Conservation (phyloP, 2,329 filamentous ascomycete genomes). For the Claviceps africana region DNA sequence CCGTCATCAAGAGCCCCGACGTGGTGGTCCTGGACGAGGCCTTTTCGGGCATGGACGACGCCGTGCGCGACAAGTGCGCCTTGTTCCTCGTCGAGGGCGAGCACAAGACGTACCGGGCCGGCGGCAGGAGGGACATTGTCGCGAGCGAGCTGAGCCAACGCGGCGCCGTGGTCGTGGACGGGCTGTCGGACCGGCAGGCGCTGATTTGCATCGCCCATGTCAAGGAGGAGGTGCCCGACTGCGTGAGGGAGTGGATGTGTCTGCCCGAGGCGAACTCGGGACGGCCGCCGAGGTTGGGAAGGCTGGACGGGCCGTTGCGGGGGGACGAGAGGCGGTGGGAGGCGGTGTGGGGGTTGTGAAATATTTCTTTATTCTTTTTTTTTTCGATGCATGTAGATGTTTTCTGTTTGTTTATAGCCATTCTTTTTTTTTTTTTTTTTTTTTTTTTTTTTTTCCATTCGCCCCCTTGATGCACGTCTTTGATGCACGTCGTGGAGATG, state of each 20-base stretch:
- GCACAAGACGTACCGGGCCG: conserved; percentile 22
- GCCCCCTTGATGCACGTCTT: too few species aligned
- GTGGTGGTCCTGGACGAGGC: conserved; percentile 79
- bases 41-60: conserved; percentile 72
- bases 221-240: conserved; percentile 76
- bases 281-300: conserved; percentile 47
- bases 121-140: conserved; percentile 21
- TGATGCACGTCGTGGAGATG: too few species aligned
- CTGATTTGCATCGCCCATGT: conserved; percentile 87
- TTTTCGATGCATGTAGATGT: too few species aligned
- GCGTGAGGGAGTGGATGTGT: conserved; percentile 73
- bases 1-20: conserved; percentile 66
- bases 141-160: conserved; percentile 25
- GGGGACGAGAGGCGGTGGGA: conserved; percentile 45
- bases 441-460: too few species aligned
- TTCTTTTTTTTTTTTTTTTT: too few species aligned
- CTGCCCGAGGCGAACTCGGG: conserved; percentile 62
- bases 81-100: conserved; percentile 60
- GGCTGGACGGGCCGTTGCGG: conserved; percentile 46
- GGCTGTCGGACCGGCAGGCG: conserved; percentile 58
- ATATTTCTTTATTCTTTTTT: too few species aligned
- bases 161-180: conserved; percentile 38
- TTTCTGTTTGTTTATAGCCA: too few species aligned
- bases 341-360: conserved; percentile 44
- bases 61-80: conserved; percentile 73